phyloP scores from a whole-genome alignment of 2,329 filamentous ascomycete genomes.

The Cladosporium cucumerinum region DNA sequence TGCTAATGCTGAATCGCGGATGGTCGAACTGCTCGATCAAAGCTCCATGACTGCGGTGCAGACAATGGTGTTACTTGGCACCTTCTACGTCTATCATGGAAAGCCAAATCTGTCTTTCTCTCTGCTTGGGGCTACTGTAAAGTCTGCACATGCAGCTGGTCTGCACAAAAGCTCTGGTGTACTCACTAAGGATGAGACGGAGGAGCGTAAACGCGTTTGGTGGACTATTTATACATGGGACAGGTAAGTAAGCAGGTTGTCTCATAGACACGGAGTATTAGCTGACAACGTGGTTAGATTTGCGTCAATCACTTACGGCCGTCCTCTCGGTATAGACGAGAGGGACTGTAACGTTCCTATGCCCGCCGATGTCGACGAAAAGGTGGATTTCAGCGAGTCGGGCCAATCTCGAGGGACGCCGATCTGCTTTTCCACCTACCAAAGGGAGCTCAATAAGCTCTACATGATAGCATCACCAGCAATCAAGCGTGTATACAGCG shows the following conservation, averaged over 20 bases:
- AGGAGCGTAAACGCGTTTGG: conserved; percentile 41
- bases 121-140: conserved; percentile 39
- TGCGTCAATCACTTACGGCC: conserved; percentile 41
- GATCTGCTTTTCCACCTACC: conserved; percentile 26
- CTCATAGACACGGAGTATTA: neutral
- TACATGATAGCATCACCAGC: conserved; percentile 34
- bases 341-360: conserved; percentile 39
- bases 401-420: neutral
- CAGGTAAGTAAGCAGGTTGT: conserved; percentile 20
- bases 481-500: conserved; percentile 32
- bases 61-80: conserved; percentile 40
- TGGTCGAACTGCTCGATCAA: conserved; percentile 43
- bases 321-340: conserved; percentile 43
- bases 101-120: conserved; percentile 41
- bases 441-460: conserved; percentile 31
- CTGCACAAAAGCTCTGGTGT: conserved; percentile 32
- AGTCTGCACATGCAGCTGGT: conserved; percentile 36
- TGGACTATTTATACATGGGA: conserved; percentile 46
- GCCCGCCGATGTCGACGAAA: conserved; percentile 33
- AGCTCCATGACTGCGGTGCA: conserved; percentile 39
- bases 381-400: conserved; percentile 26
- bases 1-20: conserved; percentile 33
- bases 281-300: conserved; percentile 26
- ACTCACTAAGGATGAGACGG: conserved; percentile 27
- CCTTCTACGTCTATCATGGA: conserved; percentile 43